Evolutionary conservation across 2,329 filamentous ascomycete species (phyloP).

Genomic region (Laburnicola sp.): DNA sequence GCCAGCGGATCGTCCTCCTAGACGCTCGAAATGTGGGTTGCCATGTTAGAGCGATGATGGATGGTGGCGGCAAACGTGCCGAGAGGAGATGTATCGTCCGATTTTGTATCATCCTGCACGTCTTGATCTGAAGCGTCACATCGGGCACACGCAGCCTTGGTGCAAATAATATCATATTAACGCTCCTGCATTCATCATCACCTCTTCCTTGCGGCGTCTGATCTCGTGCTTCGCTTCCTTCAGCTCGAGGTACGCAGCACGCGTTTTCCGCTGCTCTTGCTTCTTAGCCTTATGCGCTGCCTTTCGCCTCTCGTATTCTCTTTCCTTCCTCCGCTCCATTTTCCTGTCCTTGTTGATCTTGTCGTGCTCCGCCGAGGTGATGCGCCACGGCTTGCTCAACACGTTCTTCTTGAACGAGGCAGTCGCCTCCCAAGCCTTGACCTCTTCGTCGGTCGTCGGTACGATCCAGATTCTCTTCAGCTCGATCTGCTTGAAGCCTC

Average conservation of each 20-base stretch:
- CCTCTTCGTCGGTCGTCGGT: slow-evolving; percentile 58
- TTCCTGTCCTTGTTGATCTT: slow-evolving; percentile 47
- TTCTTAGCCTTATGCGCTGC: slow-evolving; percentile 42
- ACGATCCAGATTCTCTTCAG: slow-evolving; percentile 57
- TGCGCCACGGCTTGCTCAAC: slow-evolving; percentile 57
- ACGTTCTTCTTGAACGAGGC: slow-evolving; percentile 55
- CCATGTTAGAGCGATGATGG: too few relatives aligned
- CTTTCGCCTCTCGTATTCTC: slow-evolving; percentile 35
- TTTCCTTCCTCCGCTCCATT: slow-evolving; percentile 46
- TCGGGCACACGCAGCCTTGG: too few relatives aligned
- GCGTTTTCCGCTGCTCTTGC: slow-evolving; percentile 35
- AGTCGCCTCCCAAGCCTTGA: slow-evolving; percentile 56
- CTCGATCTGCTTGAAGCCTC: slow-evolving; percentile 56
- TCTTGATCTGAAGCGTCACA: too few relatives aligned
- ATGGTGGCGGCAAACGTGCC: too few relatives aligned
- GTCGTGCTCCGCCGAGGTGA: slow-evolving; percentile 51
- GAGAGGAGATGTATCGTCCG: too few relatives aligned
- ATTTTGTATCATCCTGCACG: too few relatives aligned
- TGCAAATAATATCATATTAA: slow-evolving; percentile 27
- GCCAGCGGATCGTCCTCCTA: too few relatives aligned
- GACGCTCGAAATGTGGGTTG: too few relatives aligned
- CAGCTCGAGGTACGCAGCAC: slow-evolving; percentile 34
- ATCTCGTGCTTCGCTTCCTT: slow-evolving; percentile 49
- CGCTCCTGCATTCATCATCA: slow-evolving; percentile 49
- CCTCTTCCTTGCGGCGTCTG: slow-evolving; percentile 48